Base-by-base conservation (phyloP, 306 rosid species). In the Lathyrus sativus region DNA sequence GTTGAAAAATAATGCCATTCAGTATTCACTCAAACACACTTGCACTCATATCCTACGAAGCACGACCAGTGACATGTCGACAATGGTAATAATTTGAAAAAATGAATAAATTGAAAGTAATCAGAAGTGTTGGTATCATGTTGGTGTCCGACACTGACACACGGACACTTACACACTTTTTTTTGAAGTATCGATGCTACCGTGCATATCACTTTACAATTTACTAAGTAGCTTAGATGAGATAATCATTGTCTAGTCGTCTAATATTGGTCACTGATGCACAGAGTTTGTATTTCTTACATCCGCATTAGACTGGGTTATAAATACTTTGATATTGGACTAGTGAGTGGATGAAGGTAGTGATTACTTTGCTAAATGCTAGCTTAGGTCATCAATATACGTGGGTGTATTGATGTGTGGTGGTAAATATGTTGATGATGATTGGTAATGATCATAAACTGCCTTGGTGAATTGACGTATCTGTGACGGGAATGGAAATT, bases 1-100 rank as follows among this genome's bases (percentile, higher is more conserved):
- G 44, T 28, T 66, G 60, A 58, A 38, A 63, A 59, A 59, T 49
- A 60, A 39, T 68, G 63, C 50, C 39, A 24, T 45, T 67, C 9
- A 29, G 33, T 3, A 29, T 29, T 29, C 33, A 29, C 33, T 29
- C 33, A 42, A 29, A 44, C 48, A 56, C 51, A 19, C 51, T 55
- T 65, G 31, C 53, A 74, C 22, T 68, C 18, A 13, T 13, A 45
- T 45, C 18, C 35, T 31, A 29, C 4, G 33, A 29, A 31, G 5
- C 7, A 31, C 35, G 35, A 1, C 0, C 7, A 31, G 6, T 31
- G 35, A 31, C 35, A 31, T 5, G 6, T 31, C 35, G 6, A 31
- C 35, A 4, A 31, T 5, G 0, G 35, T 31, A 31, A 33, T 33
- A 33, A 6, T 33, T 33, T 33, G 38, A 33, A 33, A 33, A 33